These are phyloP conservation scores for Pulveroboletus frians DNA, from an alignment of 768 basidiomycete species.

Conservation along the genomic window DNA sequence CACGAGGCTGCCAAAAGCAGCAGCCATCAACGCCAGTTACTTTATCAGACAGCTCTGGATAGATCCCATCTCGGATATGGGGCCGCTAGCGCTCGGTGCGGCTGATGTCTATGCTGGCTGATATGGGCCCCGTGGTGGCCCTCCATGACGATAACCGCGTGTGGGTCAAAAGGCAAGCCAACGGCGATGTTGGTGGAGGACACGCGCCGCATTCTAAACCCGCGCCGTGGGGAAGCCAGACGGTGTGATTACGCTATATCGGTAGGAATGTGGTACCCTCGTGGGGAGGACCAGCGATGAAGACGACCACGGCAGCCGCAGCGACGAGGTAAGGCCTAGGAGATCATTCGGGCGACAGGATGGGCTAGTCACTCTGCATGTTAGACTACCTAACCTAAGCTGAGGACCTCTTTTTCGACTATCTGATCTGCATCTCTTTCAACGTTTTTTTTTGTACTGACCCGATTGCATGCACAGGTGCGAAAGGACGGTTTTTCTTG, in stretches of 20 bases:
- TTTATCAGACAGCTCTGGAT: slow-evolving; percentile 20
- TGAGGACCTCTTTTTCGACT: slow-evolving; percentile 18
- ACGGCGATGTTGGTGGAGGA: slow-evolving; percentile 1
- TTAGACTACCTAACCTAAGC: slow-evolving; percentile 29
- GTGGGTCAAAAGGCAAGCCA: background rate
- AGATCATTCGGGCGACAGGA: slow-evolving; percentile 3
- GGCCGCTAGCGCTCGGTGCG: background rate
- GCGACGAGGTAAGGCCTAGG: background rate
- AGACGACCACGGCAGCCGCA: background rate
- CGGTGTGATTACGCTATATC: slow-evolving; percentile 21
- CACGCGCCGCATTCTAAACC: slow-evolving; percentile 13
- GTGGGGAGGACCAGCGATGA: slow-evolving; percentile 12
- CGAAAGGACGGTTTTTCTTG: too few species aligned
- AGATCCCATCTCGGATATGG: slow-evolving; percentile 12
- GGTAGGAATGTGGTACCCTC: slow-evolving; percentile 26
- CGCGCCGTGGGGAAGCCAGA: slow-evolving; percentile 19
- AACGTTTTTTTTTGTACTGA: background rate
- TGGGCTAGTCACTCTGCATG: slow-evolving; percentile 28
- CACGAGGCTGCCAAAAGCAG: slow-evolving; percentile 34
- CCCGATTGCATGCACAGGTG: background rate
- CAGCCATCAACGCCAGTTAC: slow-evolving; percentile 20
- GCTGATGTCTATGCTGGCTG: background rate
- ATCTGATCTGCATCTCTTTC: background rate
- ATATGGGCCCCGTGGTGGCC: background rate
- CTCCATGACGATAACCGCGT: background rate